phyloP scores from a whole-genome alignment of 495 filamentous ascomycete genomes.

The Pseudotulostoma volvatum region DNA sequence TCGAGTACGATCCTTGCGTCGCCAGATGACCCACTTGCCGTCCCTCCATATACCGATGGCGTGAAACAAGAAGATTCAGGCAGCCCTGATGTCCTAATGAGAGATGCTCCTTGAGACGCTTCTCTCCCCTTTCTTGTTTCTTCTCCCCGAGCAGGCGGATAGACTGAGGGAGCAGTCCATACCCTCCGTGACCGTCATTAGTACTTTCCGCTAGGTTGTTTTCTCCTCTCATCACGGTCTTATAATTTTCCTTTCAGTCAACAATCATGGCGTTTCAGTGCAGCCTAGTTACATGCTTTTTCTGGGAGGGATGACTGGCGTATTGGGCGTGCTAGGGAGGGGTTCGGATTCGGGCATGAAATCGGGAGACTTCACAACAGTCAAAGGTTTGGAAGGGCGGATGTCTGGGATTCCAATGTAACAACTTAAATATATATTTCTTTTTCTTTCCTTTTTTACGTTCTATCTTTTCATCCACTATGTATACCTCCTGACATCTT shows the following conservation, averaged over 20 bases:
- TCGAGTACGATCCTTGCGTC: background rate
- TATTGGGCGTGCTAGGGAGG: background rate
- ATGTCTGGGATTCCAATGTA: too few relatives aligned
- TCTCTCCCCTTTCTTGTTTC: background rate
- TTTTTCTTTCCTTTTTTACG: too few relatives aligned
- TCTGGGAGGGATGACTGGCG: background rate
- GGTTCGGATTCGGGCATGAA: too few relatives aligned
- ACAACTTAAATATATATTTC: too few relatives aligned
- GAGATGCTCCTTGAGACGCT: background rate
- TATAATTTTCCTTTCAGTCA: background rate
- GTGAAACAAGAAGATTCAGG: background rate
- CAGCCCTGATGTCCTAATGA: background rate
- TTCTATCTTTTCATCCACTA: too few relatives aligned
- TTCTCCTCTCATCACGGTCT: too few relatives aligned
- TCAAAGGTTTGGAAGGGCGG: too few relatives aligned
- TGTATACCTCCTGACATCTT: too few relatives aligned
- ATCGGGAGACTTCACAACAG: too few relatives aligned
- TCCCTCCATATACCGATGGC: background rate
- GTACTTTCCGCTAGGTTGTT: background rate
- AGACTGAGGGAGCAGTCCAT: background rate
- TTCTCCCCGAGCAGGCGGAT: background rate
- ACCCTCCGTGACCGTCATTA: background rate
- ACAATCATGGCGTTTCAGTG: background rate
- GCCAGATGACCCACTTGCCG: background rate
- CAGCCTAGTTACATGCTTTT: background rate